Base-by-base conservation (phyloP, 768 basidiomycete genomes). In the Phanerochaete sordida region DNA sequence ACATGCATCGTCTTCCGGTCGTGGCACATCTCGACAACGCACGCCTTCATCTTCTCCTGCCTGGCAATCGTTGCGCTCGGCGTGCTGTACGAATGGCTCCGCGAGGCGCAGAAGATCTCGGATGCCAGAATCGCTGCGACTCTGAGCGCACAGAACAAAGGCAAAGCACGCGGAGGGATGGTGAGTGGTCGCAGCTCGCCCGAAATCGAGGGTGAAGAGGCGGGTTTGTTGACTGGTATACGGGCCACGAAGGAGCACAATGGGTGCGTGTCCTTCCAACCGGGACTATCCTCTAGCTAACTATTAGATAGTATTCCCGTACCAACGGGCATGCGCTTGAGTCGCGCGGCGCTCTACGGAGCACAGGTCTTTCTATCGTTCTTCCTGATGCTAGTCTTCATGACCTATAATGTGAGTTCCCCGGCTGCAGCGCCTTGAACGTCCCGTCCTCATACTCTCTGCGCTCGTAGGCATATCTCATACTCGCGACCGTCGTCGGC, bases 311-410 rank as follows among this genome's bases (percentile, higher is more conserved):
- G 87, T 21, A 76, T 75, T 9, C 75, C 76, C 11, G 79, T 88
- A 0, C 85, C 87, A 0, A 59, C 74, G 24, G 56, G 74, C 8
- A 73, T 78, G 43, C 84, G 88, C 24, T 61, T 78, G n/a, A 65
- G 86, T 46, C 81, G 91, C 26, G 88, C 92, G 6, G 65, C 70
- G 1, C 70, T 93, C 37, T 96, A 95, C 66, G 92, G 87, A n/a
- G 73, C 79, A 3, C 84, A 84, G 2, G 84, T 93, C 23, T 87
- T 88, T 72, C 72, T 93, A 60, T 91, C 91, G 35, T 91, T 90
- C 79, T 92, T 93, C 82, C 83, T 93, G 70, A 97, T 97, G 94
- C 77, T 97, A 59, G 86, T 96, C 43, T 95, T 93, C 74, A 96
- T 97, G 94, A 96, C 94, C 4, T 97, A 95, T 76, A 97, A 97